Base-by-base conservation (phyloP, 2,329 filamentous ascomycete species). In the Sarocladium kiliense region DNA sequence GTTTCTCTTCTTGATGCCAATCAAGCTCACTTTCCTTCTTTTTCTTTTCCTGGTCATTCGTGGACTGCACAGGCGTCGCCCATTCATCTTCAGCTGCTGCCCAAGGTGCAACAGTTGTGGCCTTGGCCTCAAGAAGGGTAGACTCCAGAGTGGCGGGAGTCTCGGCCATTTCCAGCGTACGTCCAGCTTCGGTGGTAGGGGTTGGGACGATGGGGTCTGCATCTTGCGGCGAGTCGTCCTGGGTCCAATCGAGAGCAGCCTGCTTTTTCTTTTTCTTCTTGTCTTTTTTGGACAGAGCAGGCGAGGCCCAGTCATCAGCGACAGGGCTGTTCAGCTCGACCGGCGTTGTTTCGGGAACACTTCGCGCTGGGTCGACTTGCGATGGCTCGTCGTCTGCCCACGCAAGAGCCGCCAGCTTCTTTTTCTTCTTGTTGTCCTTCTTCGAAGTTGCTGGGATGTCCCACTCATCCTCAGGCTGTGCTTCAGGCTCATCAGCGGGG, bases 181-280 rank as follows among this genome's bases (percentile, higher is more conserved):
- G n/a, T n/a, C 21, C 41, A 5, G 41, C 4, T 16, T 44, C 41
- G 41, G 18, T 30, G 3, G 7, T n/a, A 25, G 14, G 7, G 12
- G n/a, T 25, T 19, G 49, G 18, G 16, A 6, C 27, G 16, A 23
- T 3, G 16, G 27, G 27, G 18, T 42, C 58, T n/a, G n/a, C n/a
- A 54, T 61, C 59, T 21, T 59, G 61, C 36, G 51, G 3, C 57
- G 47, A 54, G 59, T 61, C 32, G 49, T 54, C 18, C 55, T 44
- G 26, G 63, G 16, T 63, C 41, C 44, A 49, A 4, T 65, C 62
- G 7, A 63, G 53, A 18, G 56, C 60, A 5, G 59, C 54, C 57
- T 64, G 64, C 58, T 68, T 69, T 62, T 65, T 69, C 51, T 66
- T 67, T 58, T 63, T 70, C 54, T 66, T 70, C 56, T 66, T 71